Evolutionary conservation across 2,329 filamentous ascomycete species (phyloP), one percentile per base, ranked within the genome.

Genomic region (Colletotrichum gloeosporioides): DNA sequence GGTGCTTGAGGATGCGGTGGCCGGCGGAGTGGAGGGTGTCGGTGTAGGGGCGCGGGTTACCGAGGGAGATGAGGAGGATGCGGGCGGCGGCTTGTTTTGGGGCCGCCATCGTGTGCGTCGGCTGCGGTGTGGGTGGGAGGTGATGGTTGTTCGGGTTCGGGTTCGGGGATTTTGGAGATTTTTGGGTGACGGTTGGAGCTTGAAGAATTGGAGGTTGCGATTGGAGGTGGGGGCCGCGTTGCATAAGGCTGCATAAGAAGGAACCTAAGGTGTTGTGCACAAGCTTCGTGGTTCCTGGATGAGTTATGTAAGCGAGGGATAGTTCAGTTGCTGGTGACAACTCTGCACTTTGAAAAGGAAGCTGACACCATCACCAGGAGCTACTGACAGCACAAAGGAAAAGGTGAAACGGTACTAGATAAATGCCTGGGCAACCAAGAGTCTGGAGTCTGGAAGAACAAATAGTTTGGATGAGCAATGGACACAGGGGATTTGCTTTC

Each of bases 11-110:
- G 62, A 95, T 91, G 72, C 92, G 91, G 86, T 99, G 96, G 13
- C 96, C 97, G 16, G 96, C 95, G 29, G 93, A 96, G 86, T 99
- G 97, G 9, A 96, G 92, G 25, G 95, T 98, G 78, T 93, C 90
- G 78, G 91, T 90, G 84, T 96, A 96, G 3, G 92, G 87, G 8
- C 90, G 88, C 8, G 95, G 95, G 80, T 99, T 99, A 79, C 97
- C 97, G 78, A 99, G 90, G 77, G 95, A 97, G 86, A 96, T 91
- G 80, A 99, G 89, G 73, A 99, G 91, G 80, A 98, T 92, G 53
- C 89, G 90, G 62, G 86, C 82, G 27, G 49, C 49, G 57, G 49
- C 32, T 29, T 61, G 13, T 8, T 34, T 63, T 10, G 31, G 36
- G n/a, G 80, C 78, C 29, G 79, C 79, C 77, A 79, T 78, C 16